phyloP scores from a whole-genome alignment of 1,284 basidiomycete species.

The Cystobasidium slooffiae region DNA sequence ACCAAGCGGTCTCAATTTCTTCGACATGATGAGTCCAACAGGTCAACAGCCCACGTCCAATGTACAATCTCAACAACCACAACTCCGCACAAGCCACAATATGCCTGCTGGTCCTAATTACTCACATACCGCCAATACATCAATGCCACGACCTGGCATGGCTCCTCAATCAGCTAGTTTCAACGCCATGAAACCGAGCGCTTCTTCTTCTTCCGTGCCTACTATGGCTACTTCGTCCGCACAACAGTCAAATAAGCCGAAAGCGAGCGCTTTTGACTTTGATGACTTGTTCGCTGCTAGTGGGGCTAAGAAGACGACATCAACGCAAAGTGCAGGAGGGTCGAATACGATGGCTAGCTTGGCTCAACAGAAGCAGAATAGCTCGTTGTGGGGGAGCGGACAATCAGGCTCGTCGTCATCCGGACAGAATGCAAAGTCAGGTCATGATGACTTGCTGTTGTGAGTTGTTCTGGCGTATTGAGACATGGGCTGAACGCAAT shows the following conservation, averaged over 20 bases:
- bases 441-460: constrained; percentile 39
- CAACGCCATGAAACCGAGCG: background rate
- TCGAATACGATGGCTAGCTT: constrained; percentile 31
- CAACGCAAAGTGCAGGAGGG: background rate
- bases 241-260: constrained; percentile 13
- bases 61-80: constrained; percentile 16
- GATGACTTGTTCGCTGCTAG: constrained; percentile 42
- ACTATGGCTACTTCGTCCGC: background rate
- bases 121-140: background rate
- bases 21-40: constrained; percentile 60
- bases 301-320: constrained; percentile 27
- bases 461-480: too few species aligned
- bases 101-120: constrained; percentile 43
- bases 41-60: background rate
- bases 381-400: constrained; percentile 27
- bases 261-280: constrained; percentile 39
- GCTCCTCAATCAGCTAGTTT: constrained; percentile 6
- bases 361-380: constrained; percentile 36
- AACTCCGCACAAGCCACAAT: constrained; percentile 34
- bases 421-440: background rate
- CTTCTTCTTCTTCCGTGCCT: constrained; percentile 24
- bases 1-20: constrained; percentile 56
- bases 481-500: too few species aligned
- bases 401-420: background rate
- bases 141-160: constrained; percentile 14